Conservation (phyloP, 257 asterid genomes). For the Verbascum thapsus region DNA sequence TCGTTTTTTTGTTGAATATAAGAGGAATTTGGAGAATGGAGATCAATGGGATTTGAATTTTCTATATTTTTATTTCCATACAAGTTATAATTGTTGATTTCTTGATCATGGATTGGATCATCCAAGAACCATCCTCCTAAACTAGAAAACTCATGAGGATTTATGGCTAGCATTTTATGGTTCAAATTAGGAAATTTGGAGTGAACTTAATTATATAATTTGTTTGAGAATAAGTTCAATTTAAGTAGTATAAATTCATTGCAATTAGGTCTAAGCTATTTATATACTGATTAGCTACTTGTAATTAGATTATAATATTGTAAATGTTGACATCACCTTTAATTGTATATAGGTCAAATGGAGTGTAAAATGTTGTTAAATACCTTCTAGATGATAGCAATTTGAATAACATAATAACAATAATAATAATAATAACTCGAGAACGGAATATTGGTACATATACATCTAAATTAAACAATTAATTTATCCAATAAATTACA, state of each 20-base stretch:
- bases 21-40: conserved; percentile 26
- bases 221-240: not conserved
- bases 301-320: too few relatives aligned
- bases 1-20: not conserved
- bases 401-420: too few relatives aligned
- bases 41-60: conserved; percentile 20
- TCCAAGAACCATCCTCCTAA: conserved; percentile 30
- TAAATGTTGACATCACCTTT: too few relatives aligned
- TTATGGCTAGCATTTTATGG: conserved; percentile 27
- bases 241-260: not conserved
- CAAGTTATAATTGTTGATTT: conserved; percentile 3
- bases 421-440: too few relatives aligned
- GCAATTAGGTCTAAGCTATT: not conserved
- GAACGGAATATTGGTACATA: too few relatives aligned
- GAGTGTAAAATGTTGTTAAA: too few relatives aligned
- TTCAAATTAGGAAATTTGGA: not conserved
- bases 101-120: conserved; percentile 24
- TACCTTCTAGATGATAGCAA: too few relatives aligned
- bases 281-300: not conserved
- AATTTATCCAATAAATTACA: too few relatives aligned
- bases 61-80: conserved; percentile 1
- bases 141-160: conserved; percentile 18
- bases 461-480: too few relatives aligned
- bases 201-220: too few relatives aligned
- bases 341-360: too few relatives aligned